A percentile compares a stretch with the other conserved stretches of the same genome.
Conservation (phyloP, 495 filamentous ascomycete species). For the Daldinia concentrica region DNA sequence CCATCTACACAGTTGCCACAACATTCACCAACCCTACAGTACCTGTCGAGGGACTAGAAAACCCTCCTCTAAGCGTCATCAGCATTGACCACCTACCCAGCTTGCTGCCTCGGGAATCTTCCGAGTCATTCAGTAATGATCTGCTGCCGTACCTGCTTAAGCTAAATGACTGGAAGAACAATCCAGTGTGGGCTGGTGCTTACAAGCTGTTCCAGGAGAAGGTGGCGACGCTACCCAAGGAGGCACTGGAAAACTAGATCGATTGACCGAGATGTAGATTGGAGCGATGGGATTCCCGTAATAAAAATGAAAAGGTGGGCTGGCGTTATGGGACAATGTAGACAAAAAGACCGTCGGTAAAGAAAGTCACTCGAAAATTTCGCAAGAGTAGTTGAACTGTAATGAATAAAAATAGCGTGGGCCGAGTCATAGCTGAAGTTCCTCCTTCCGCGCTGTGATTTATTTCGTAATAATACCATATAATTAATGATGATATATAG, state of each 20-base stretch:
- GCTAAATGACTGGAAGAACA: conserved; percentile 75
- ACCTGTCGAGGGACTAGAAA: conserved; percentile 66
- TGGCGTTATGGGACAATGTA: conserved; percentile 37
- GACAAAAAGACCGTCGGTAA: conserved; percentile 22
- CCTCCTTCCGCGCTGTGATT: neutral
- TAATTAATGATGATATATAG: neutral
- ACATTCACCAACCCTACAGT: conserved; percentile 88
- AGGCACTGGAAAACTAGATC: conserved; percentile 49
- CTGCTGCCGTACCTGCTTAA: conserved; percentile 81
- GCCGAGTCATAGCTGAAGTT: neutral
- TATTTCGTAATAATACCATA: neutral
- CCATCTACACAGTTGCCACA: conserved; percentile 83
- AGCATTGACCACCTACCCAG: conserved; percentile 92
- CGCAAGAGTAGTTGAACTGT: conserved; percentile 6
- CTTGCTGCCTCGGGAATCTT: conserved; percentile 85
- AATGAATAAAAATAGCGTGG: conserved; percentile 7
- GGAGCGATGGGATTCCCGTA: neutral
- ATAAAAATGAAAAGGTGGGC: neutral
- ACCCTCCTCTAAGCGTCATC: conserved; percentile 76
- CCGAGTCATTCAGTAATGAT: conserved; percentile 83
- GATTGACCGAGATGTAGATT: neutral
- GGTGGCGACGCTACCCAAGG: conserved; percentile 75
- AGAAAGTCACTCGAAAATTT: conserved; percentile 20
- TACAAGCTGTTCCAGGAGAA: conserved; percentile 88
- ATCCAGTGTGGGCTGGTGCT: conserved; percentile 83